phyloP scores from a whole-genome alignment of 148 eudicot species.

The Pouteria glomerata region DNA sequence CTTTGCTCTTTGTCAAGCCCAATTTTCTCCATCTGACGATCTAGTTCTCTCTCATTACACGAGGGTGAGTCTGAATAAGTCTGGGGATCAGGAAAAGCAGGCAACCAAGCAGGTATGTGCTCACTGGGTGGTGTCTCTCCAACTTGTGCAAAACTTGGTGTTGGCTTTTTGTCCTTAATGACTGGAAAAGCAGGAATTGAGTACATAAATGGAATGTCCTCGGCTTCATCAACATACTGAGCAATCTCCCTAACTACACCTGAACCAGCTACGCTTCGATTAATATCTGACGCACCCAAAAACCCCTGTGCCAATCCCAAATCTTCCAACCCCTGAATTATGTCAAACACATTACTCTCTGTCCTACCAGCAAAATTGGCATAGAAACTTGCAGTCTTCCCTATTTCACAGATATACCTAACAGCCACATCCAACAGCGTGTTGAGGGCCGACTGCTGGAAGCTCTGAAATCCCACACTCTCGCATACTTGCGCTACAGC shows the following conservation, averaged over 20 bases:
- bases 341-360: conserved; percentile 64
- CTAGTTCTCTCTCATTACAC: conserved; percentile 18
- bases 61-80: conserved; percentile 11
- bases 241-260: conserved; percentile 51
- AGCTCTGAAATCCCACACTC: conserved; percentile 57
- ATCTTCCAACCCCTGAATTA: conserved; percentile 72
- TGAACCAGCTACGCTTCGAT: conserved; percentile 39
- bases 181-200: conserved; percentile 55
- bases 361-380: conserved; percentile 59
- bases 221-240: conserved; percentile 42
- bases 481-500: conserved; percentile 81
- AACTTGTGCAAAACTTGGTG: conserved; percentile 34
- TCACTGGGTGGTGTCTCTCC: conserved; percentile 42
- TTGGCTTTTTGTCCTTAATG: conserved; percentile 22
- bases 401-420: conserved; percentile 49
- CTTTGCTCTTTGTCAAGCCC: conserved; percentile 1
- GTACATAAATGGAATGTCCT: conserved; percentile 50
- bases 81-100: conserved; percentile 52
- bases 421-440: conserved; percentile 52
- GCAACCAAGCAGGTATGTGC: conserved; percentile 83
- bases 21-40: conserved; percentile 8
- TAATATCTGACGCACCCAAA: conserved; percentile 53
- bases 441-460: conserved; percentile 62
- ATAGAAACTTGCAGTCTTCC: conserved; percentile 41
- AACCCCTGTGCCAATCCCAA: conserved; percentile 66